A percentile compares a stretch with the other conserved stretches of the same genome.
phyloP scores from a whole-genome alignment of 176 grass and related monocot species.

The Cymbopogon citratus region DNA sequence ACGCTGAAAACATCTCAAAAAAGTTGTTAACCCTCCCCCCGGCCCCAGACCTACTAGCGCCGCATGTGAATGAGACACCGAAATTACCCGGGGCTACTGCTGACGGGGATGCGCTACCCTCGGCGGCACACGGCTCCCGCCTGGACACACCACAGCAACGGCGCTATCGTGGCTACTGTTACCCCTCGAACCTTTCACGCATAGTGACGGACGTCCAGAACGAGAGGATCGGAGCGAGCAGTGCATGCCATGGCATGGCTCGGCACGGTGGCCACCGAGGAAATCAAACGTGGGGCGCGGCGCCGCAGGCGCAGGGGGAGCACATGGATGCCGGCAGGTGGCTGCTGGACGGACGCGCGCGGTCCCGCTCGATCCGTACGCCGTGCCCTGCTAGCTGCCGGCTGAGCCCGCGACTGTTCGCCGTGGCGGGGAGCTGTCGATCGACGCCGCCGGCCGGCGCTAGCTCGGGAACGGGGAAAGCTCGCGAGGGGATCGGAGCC shows the following conservation, averaged over 20 bases:
- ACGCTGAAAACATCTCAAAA: not conserved
- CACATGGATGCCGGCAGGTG: not conserved
- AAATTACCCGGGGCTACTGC: not conserved
- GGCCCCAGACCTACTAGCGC: no score
- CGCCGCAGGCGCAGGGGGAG: not conserved
- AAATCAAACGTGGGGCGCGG: constrained; percentile 9
- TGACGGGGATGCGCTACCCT: not conserved
- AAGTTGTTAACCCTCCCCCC: not conserved
- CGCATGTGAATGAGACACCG: not conserved
- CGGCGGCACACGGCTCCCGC: not conserved
- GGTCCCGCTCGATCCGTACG: not conserved
- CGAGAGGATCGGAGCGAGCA: not conserved
- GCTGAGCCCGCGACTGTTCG: not conserved
- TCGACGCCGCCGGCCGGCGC: not conserved
- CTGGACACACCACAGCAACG: not conserved
- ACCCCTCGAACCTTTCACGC: not conserved
- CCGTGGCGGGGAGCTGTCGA: not conserved
- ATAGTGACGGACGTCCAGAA: not conserved
- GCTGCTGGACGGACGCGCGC: not conserved
- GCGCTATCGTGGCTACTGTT: not conserved
- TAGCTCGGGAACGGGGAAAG: not conserved
- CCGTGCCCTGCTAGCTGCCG: not conserved
- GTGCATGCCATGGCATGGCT: not conserved
- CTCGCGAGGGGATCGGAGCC: not conserved
- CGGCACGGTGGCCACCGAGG: constrained; percentile 23